A percentile compares a stretch with the other conserved stretches of the same genome.
Conservation (phyloP, 2,329 filamentous ascomycete species). For the Fusarium sp. region DNA sequence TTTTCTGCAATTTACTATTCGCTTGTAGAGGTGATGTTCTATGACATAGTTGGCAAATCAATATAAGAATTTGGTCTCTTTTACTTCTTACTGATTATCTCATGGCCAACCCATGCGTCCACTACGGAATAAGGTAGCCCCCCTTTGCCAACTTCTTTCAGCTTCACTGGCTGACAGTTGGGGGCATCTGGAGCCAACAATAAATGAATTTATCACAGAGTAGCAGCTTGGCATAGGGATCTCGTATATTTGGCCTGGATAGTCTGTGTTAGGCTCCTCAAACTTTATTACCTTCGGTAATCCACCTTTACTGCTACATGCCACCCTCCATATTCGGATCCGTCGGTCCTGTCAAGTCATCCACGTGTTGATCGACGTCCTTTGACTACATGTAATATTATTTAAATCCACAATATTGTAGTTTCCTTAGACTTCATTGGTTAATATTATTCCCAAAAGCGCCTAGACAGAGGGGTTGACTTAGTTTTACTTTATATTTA, state of each 20-base stretch:
- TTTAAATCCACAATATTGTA: neutral
- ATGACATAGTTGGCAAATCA: neutral
- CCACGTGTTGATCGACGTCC: neutral
- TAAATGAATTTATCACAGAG: rapidly evolving
- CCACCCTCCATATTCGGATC: neutral
- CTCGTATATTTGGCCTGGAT: neutral
- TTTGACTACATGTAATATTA: neutral
- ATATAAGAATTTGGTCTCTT: neutral
- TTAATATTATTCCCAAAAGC: rapidly evolving
- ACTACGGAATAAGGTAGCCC: too few species aligned
- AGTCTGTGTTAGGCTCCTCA: neutral
- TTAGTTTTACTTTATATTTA: neutral
- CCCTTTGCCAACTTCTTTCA: neutral
- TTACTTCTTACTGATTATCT: neutral
- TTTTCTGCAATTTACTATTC: neutral
- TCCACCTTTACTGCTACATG: neutral
- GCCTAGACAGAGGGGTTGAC: neutral
- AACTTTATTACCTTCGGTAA: neutral
- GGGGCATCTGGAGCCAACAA: neutral
- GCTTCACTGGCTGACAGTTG: too few species aligned
- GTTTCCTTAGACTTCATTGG: too few species aligned
- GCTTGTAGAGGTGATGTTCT: too few species aligned
- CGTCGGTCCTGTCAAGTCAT: neutral
- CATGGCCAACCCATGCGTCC: too few species aligned
- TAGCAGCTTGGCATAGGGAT: neutral